Base-by-base conservation (phyloP, 2,329 filamentous ascomycete species). In the Alternaria atra region DNA sequence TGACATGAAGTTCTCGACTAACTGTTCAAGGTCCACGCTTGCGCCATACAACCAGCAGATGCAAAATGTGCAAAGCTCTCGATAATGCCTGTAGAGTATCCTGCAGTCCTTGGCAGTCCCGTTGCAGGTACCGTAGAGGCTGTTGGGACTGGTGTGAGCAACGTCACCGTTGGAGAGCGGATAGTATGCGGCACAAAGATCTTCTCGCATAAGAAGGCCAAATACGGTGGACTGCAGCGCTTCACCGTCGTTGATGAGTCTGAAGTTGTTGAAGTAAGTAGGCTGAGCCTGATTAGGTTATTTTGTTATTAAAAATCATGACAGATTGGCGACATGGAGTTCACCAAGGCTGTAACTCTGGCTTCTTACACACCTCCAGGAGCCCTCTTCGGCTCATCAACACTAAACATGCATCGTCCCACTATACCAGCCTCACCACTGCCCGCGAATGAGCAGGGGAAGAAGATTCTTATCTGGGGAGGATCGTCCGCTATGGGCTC, bases 391-490 rank as follows among this genome's bases (percentile, higher is more conserved):
- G 58, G 54, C 13, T 20, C 23, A 2, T 40, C 43, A 13, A 55
- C 60, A 5, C 59, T 68, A 25, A 61, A 66, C 9, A 46, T 66
- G 60, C 60, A 64, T 29, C 57, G 57, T 8, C 69, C 69, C 5
- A 62, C 65, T 3, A 55, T 71, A 23, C 68, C 65, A 12, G 48
- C 62, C 4, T 57, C 55, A 4, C 54, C 60, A n/a, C 62, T 69
- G 4, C 66, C 63, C 1, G 59, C 58, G 1, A 58, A 40, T n/a
- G 64, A 70, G 6, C 51, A 69, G 23, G 67, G 64, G 2, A 74
- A 71, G 65, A 79, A 71, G 29, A 66, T 84, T 4, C 69, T 84
- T 5, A 72, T 84, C 13, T 84, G 80, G 79, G 81, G 80, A 29
- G 81, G 80, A 29, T 82, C 80, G 37, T 82, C 81, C 77, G 73